Evolutionary conservation across 2,329 filamentous ascomycete species (phyloP).

Genomic region (Pseudocercospora ulei): DNA sequence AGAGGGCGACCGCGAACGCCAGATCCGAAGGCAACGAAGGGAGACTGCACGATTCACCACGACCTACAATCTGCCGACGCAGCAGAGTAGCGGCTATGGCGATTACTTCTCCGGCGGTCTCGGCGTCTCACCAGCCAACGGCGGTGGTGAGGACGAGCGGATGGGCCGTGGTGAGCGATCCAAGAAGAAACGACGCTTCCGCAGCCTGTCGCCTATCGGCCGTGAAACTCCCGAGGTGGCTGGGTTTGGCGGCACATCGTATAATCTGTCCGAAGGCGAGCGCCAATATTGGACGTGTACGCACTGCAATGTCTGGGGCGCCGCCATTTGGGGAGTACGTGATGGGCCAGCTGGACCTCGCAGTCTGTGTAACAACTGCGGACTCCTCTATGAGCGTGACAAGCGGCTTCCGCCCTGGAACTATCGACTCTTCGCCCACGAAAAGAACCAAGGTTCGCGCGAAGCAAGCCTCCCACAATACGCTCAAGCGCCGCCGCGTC

Average conservation of each 20-base stretch:
- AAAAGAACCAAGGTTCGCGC: constrained; percentile 35
- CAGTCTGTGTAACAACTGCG: constrained; percentile 87
- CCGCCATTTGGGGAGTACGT: constrained; percentile 85
- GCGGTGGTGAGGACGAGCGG: constrained; percentile 53
- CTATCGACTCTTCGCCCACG: constrained; percentile 53
- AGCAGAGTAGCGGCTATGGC: constrained; percentile 32
- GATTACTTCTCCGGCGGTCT: constrained; percentile 50
- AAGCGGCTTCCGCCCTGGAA: constrained; percentile 71
- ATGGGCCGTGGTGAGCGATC: constrained; percentile 87
- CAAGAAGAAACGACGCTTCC: constrained; percentile 89
- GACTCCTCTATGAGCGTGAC: constrained; percentile 77
- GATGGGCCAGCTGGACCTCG: constrained; percentile 78
- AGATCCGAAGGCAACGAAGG: constrained; percentile 73
- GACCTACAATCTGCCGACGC: constrained; percentile 39
- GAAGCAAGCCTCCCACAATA: constrained; percentile 24
- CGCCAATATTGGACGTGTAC: constrained; percentile 74
- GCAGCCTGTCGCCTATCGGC: constrained; percentile 73
- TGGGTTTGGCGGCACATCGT: constrained; percentile 55
- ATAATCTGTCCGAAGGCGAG: constrained; percentile 62
- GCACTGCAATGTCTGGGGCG: constrained; percentile 81
- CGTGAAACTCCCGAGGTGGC: constrained; percentile 69
- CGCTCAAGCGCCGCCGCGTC: constrained; percentile 21
- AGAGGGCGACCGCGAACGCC: constrained; percentile 84
- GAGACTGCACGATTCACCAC: constrained; percentile 74
- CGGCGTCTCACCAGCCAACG: constrained; percentile 35